Base-by-base conservation (phyloP, 2,329 filamentous ascomycete genomes). In the Pestalotiopsis sp. region DNA sequence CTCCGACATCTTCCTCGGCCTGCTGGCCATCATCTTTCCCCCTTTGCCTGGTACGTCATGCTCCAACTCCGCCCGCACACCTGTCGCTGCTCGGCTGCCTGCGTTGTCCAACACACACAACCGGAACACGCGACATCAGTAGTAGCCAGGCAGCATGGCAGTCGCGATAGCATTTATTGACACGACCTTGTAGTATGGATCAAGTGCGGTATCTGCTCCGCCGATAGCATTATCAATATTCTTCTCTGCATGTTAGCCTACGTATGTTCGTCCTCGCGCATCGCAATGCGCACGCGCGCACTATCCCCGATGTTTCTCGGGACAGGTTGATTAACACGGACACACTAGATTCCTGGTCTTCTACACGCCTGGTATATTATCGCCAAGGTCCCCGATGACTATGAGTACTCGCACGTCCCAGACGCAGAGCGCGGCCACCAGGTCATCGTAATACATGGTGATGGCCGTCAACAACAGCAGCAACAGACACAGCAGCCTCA, bases 321-420 rank as follows among this genome's bases (percentile, higher is more conserved):
- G 11, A 11, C 39, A 39, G 17, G 2, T 57, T 20, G n/a, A 67
- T 71, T 71, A 65, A 69, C 70, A 25, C 31, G 17, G 62, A 2
- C 56, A 23, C 73, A 27, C 17, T 39, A 87, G 84, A 81, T 98
- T 70, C 95, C 95, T 23, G 95, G 95, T 70, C 91, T 98, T 64
- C 84, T 99, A 2, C 96, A 99, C 84, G 90, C 95, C 71, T 98
- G 96, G 95, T 99, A 98, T 87, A 97, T 98, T 81, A 98, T 99
- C 82, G 89, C 93, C 76, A 92, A 93, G 78, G 93, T 92, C 80
- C 96, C 96, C 69, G 95, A 98, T 70, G 86, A 91, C 69, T 88
- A 87, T 80, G 89, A 92, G 71, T 94, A 96, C 81, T 88, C 93
- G 73, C 82, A 85, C 64, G 79, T 92, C 56, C 82, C 87, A 4